Conservation (phyloP, 1,284 basidiomycete genomes). For the Ganoderma boninense region DNA sequence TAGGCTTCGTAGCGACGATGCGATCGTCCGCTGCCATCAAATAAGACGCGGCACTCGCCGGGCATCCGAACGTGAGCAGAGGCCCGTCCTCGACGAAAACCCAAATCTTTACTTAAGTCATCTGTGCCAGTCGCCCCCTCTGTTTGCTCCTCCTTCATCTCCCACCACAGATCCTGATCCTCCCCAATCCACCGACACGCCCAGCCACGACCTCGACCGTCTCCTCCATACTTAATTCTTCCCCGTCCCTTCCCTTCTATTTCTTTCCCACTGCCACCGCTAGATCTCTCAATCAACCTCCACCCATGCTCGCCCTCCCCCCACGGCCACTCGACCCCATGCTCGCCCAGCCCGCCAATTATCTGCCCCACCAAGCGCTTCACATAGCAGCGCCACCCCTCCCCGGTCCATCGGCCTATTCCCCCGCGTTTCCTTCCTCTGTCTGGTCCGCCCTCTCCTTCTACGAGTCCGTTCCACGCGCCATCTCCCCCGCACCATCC, state of each 20-base stretch:
- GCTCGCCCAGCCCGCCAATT: not conserved
- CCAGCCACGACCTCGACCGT: not conserved
- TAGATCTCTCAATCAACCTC: not conserved
- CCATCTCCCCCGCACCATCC: constrained; percentile 8
- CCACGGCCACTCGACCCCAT: not conserved
- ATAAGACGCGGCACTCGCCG: not conserved
- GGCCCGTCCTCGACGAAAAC: not conserved
- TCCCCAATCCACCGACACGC: constrained; percentile 2
- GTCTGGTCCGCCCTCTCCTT: constrained; percentile 5
- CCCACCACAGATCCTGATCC: not conserved
- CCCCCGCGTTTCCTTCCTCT: not conserved
- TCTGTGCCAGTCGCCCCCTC: not conserved
- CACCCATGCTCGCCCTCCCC: constrained; percentile 4
- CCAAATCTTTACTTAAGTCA: constrained; percentile 3
- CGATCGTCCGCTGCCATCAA: constrained; percentile 14
- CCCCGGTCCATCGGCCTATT: not conserved
- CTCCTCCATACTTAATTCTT: not conserved
- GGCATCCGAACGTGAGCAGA: not conserved
- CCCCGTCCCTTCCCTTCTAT: not conserved
- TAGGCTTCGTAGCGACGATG: constrained; percentile 11
- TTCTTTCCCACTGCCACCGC: not conserved
- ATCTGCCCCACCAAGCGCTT: constrained; percentile 4
- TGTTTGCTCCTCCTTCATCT: not conserved
- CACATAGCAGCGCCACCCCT: constrained; percentile 9
- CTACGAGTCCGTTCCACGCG: constrained; percentile 14